Evolutionary conservation across 176 grass and related monocot species (phyloP), one percentile per base, ranked within the genome.

Genomic region (Juncus effusus): DNA sequence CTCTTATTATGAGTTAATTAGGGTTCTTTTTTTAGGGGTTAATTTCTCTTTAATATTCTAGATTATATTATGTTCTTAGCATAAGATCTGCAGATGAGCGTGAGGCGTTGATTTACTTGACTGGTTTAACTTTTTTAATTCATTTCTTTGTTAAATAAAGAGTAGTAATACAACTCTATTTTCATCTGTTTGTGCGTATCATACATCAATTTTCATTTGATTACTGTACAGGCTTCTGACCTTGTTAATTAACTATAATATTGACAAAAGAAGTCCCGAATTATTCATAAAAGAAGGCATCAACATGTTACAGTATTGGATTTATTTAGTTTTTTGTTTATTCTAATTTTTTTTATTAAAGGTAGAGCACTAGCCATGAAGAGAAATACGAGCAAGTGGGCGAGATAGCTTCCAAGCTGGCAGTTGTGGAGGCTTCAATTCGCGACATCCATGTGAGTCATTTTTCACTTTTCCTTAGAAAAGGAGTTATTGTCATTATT

Each of bases 361-460:
- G 94, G 94, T 93, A 56, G 94, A 99, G 76, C 81, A 15, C 64
- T 99, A 65, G 86, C 76, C 59, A 99, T 66, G 94, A 93, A 87
- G 94, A 99, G 76, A 99, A 93, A 57, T 99, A 99, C 85, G 93
- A 93, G 76, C 88, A 93, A 78, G 88, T 99, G 45, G 94, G 85
- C 63, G 88, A 99, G 40, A 75, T 93, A 63, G 94, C 94, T 54
- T 93, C 94, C 65, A 89, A 99, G 61, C 58, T 99, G 76, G 88
- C 88, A 73, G 70, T 99, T 8, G 85, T 93, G 71, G 88, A 99
- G 67, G 80, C 73, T 51, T 75, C 83, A 77, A 84, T 84, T 76
- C 94, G 88, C 49, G 88, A 93, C 49, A 78, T 99, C 86, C 88
- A 92, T 83, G 94, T 99, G 36, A 72, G 50, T 59, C 42, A 73